Evolutionary conservation across 345 rosid species (phyloP), one percentile per base, ranked within the genome.

Genomic region (Nephelium lappaceum): DNA sequence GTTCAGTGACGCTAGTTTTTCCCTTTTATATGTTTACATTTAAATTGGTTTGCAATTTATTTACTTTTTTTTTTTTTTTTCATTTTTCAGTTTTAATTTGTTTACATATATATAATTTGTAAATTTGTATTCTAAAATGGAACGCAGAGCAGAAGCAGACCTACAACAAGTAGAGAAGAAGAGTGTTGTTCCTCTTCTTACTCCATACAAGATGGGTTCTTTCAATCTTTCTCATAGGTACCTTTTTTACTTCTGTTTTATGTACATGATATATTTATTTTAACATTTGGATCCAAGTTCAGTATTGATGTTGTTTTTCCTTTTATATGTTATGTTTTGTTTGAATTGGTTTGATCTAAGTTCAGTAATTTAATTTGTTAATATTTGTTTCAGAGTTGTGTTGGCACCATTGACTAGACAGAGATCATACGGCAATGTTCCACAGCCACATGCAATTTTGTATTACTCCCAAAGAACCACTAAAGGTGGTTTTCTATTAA

Each of bases 391-490:
- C 87, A 92, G 94, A 83, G 81, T 88, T 79, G 89, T 89, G 68
- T 77, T 91, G 25, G 92, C 93, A n/a, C 91, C 97, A 4, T 65
- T 92, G 82, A 85, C 92, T 8, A 86, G 93, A 45, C 83, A 82
- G 64, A 86, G 93, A 79, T 91, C 92, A 2, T 85, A 83, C 69
- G 73, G 77, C 43, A 87, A 85, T 65, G 89, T 91, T 74, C 95
- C 95, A 75, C 93, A 89, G 83, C 92, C 91, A 11, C 98, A 90
- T 60, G 96, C 96, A 51, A 66, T 86, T 14, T 79, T 91, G n/a
- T 90, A 93, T 70, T 93, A 91, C 74, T 86, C 96, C 21, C 98
- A 93, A 67, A 87, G 98, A 85, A 38, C 92, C 4, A 74, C 88
- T 0, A 78, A 84, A 66, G 96, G 93, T 1, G 98, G 98, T 21